These are phyloP conservation scores for Leccinellum rugosiceps DNA, from an alignment of 768 basidiomycete species.

Conservation along the genomic window DNA sequence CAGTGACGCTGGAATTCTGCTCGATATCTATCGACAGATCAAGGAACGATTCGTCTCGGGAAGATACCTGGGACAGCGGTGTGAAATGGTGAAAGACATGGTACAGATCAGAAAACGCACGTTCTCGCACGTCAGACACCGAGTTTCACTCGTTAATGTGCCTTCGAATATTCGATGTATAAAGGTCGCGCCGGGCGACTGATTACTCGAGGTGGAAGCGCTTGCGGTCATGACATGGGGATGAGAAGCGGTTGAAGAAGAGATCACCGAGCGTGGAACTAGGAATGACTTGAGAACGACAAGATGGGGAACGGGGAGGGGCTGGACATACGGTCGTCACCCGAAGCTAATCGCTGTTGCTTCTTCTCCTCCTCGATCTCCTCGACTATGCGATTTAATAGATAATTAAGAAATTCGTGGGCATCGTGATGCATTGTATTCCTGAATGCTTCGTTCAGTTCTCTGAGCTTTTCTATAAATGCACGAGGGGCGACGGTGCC, in stretches of 20 bases:
- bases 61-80: constrained; percentile 58
- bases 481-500: constrained; percentile 88
- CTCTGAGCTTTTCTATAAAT: constrained; percentile 91
- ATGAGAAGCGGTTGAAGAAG: constrained; percentile 47
- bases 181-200: constrained; percentile 62
- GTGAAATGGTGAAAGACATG: constrained; percentile 11
- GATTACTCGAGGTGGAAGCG: constrained; percentile 45
- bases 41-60: constrained; percentile 93
- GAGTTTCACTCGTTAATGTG: constrained; percentile 91
- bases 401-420: constrained; percentile 95
- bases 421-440: constrained; percentile 96
- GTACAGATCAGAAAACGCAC: constrained; percentile 43
- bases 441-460: constrained; percentile 88
- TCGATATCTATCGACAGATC: constrained; percentile 99
- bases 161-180: constrained; percentile 95
- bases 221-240: constrained; percentile 40
- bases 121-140: constrained; percentile 97
- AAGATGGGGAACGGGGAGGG: background rate
- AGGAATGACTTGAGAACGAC: constrained; percentile 6
- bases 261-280: constrained; percentile 63
- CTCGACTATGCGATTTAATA: constrained; percentile 91
- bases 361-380: constrained; percentile 78
- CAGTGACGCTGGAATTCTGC: constrained; percentile 94
- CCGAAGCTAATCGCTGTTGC: constrained; percentile 40
- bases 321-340: constrained; percentile 62